Percentiles rank a stretch among this genome's conserved stretches.
These are phyloP conservation scores for Fusarium bulbicola DNA, from an alignment of 2,329 filamentous ascomycete species.

Conservation along the genomic window DNA sequence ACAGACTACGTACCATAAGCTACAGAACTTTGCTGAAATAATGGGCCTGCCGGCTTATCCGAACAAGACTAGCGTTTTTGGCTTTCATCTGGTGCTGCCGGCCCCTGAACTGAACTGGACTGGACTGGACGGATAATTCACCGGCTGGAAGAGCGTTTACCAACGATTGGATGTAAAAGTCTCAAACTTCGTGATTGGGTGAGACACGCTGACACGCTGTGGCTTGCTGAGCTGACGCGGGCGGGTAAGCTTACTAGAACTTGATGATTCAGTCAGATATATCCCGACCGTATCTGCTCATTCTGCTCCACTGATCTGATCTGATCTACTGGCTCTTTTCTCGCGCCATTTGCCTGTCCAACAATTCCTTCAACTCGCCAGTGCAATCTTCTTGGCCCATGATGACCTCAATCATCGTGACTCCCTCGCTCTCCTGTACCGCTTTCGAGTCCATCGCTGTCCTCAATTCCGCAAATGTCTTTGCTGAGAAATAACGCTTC, in stretches of 20 bases:
- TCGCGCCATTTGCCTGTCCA: neutral
- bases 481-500: neutral
- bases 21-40: neutral
- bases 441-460: neutral
- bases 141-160: neutral
- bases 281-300: neutral
- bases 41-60: neutral
- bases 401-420: constrained; percentile 8
- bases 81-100: neutral
- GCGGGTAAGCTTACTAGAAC: neutral
- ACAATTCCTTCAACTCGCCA: neutral
- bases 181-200: neutral
- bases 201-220: neutral
- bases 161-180: neutral
- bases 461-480: neutral
- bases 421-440: neutral
- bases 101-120: neutral
- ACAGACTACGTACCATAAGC: neutral
- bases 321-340: neutral
- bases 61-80: neutral
- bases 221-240: neutral
- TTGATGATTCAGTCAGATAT: neutral
- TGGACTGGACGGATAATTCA: neutral
- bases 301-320: too few relatives aligned
- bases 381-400: constrained; percentile 19